Percentiles rank a stretch among this genome's conserved stretches.
Conservation (phyloP, 2,329 filamentous ascomycete species). For the Fusarium sp. region DNA sequence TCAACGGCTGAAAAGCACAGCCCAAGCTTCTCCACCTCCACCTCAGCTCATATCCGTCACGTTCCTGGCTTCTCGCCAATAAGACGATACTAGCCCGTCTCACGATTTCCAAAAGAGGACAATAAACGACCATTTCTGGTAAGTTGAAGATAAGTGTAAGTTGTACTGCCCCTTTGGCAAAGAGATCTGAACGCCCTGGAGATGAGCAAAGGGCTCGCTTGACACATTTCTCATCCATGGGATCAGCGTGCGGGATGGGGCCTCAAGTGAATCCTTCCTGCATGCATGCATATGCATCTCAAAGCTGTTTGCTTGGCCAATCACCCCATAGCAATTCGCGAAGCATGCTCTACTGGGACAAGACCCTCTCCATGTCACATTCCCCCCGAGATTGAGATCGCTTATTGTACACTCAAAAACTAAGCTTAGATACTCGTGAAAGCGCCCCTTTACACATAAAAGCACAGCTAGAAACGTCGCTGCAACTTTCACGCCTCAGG, state of each 20-base stretch:
- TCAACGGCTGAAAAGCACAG: constrained; percentile 35
- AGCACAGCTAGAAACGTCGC: neutral
- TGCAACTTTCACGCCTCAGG: neutral
- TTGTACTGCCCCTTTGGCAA: neutral
- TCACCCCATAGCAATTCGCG: constrained; percentile 27
- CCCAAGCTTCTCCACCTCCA: constrained; percentile 25
- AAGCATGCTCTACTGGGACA: constrained; percentile 19
- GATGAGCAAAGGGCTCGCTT: neutral
- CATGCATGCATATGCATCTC: constrained; percentile 11
- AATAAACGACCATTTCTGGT: neutral
- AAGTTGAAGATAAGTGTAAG: neutral
- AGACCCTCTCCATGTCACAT: neutral
- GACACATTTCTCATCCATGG: neutral
- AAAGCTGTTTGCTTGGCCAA: constrained; percentile 10
- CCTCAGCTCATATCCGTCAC: constrained; percentile 18
- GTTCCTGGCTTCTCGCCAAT: neutral
- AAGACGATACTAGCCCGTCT: constrained; percentile 1
- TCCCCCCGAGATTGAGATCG: neutral
- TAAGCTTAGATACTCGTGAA: neutral
- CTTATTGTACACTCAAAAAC: neutral
- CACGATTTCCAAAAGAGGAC: neutral
- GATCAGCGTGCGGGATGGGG: constrained; percentile 27
- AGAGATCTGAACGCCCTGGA: neutral
- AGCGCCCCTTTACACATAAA: neutral
- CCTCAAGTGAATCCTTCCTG: constrained; percentile 22